phyloP scores from a whole-genome alignment of 192 early-diverging fungal genomes.

The Phycomyces nitens region DNA sequence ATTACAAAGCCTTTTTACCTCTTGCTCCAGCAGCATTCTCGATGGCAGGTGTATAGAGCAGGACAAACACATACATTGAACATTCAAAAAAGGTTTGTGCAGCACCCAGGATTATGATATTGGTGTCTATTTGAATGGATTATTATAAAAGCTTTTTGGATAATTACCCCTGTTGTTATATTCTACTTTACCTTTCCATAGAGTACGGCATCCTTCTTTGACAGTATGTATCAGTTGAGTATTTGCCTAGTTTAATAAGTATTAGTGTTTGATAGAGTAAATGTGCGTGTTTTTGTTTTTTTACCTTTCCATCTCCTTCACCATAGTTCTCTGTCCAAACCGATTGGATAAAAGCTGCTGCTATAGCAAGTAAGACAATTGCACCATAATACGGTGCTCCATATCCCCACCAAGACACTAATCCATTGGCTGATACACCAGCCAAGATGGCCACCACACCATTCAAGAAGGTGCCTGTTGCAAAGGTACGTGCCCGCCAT shows the following conservation, averaged over 20 bases:
- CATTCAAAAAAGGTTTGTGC: slow-evolving; percentile 62
- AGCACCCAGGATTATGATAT: slow-evolving; percentile 48
- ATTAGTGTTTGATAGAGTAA: too few relatives aligned
- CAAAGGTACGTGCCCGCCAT: slow-evolving; percentile 60
- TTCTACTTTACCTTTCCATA: neutral
- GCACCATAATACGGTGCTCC: slow-evolving; percentile 63
- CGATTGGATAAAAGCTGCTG: slow-evolving; percentile 43
- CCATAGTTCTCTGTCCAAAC: slow-evolving; percentile 80
- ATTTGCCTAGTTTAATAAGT: slow-evolving; percentile 3
- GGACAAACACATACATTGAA: slow-evolving; percentile 63
- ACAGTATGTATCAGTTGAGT: slow-evolving; percentile 15
- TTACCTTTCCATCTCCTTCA: slow-evolving; percentile 18
- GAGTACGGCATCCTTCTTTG: slow-evolving; percentile 13
- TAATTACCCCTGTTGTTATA: neutral
- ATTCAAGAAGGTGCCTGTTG: slow-evolving; percentile 63
- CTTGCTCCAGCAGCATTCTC: slow-evolving; percentile 29
- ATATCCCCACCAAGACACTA: slow-evolving; percentile 50
- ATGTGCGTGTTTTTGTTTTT: neutral
- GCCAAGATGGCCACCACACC: slow-evolving; percentile 65
- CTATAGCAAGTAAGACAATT: slow-evolving; percentile 44
- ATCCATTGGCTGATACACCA: slow-evolving; percentile 61
- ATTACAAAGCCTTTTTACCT: slow-evolving; percentile 9
- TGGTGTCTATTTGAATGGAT: slow-evolving; percentile 34
- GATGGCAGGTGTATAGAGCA: slow-evolving; percentile 56
- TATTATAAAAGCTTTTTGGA: neutral